Evolutionary conservation across 2,329 filamentous ascomycete genomes (phyloP), one percentile per base, ranked within the genome.

Genomic region (Aspergillus oerlinghausenensis): DNA sequence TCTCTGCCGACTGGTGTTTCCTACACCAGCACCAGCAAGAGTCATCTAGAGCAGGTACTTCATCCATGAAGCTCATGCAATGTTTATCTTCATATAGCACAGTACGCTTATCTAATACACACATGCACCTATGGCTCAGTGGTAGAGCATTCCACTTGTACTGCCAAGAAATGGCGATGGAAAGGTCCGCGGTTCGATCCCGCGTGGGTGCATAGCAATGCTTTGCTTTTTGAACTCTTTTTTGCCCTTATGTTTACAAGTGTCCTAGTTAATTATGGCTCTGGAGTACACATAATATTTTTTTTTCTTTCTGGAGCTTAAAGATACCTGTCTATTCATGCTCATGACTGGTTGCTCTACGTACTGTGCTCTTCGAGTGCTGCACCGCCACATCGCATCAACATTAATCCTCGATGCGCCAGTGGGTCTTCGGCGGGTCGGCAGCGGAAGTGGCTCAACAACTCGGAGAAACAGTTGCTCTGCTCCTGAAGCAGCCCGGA

Each of bases 341-440:
- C 32, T 38, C 17, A 14, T 14, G 11, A 14, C 29, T 32, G 29
- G 11, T 32, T 4, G 28, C 14, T 17, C 11, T 4, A 35, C 32
- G 32, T 14, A 29, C 28, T 29, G 28, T 29, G 3, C 28, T 29
- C 29, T 32, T 32, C 10, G 11, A 32, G 11, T 14, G 29, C 29
- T 55, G 63, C 66, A 67, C 63, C 63, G 69, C 69, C 69, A 68
- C 68, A 61, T 1, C 69, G 70, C 62, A 67, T 64, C 60, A 71
- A 67, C 32, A 50, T 70, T 70, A 42, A 55, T 67, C 70, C 68
- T 21, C 28, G 62, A 25, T 51, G 56, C 51, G 59, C 61, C 63
- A 67, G 43, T 47, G 58, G 56, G 58, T 56, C 53, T 61, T 51
- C 57, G 53, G 54, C 64, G 66, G 63, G 69, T 71, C 67, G 60